Percentiles rank a stretch among this genome's conserved stretches.
Evolutionary conservation across 2,329 filamentous ascomycete genomes (phyloP).

Genomic region (Simplicillium sp.): DNA sequence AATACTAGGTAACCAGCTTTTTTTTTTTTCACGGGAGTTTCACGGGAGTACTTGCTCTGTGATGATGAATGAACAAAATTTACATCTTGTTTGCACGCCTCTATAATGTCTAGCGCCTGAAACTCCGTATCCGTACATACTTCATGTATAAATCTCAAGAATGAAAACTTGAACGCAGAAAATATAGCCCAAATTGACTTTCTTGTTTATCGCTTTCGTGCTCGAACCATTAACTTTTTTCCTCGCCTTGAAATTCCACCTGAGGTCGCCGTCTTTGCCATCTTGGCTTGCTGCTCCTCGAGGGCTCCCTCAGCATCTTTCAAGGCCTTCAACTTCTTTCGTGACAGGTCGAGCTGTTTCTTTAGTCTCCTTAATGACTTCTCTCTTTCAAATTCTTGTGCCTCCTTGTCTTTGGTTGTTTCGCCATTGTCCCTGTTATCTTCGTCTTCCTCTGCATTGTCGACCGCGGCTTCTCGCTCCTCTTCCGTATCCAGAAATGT

Average conservation of each 20-base stretch:
- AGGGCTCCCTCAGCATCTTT: conserved; percentile 47
- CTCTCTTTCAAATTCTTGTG: conserved; percentile 27
- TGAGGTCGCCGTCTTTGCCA: conserved; percentile 55
- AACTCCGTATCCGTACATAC: background rate
- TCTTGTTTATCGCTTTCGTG: conserved; percentile 45
- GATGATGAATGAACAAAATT: conserved; percentile 1
- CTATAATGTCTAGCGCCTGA: background rate
- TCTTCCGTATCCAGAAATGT: conserved; percentile 37
- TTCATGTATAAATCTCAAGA: conserved; percentile 2
- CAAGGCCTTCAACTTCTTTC: conserved; percentile 44
- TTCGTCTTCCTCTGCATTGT: conserved; percentile 8
- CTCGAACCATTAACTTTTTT: conserved; percentile 52
- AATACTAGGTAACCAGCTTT: conserved; percentile 22
- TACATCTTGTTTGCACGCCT: background rate
- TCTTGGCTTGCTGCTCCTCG: conserved; percentile 50
- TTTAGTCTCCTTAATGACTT: conserved; percentile 35
- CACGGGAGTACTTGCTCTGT: background rate
- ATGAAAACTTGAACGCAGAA: background rate
- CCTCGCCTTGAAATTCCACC: conserved; percentile 50
- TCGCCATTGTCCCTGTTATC: background rate
- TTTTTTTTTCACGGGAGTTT: too few species aligned
- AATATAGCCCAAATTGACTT: conserved; percentile 7
- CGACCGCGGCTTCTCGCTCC: conserved; percentile 20
- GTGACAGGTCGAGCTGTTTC: conserved; percentile 37
- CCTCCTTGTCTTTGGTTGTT: conserved; percentile 14